These are phyloP conservation scores for Boeremia exigua DNA, from an alignment of 2,329 filamentous ascomycete genomes.

Conservation along the genomic window DNA sequence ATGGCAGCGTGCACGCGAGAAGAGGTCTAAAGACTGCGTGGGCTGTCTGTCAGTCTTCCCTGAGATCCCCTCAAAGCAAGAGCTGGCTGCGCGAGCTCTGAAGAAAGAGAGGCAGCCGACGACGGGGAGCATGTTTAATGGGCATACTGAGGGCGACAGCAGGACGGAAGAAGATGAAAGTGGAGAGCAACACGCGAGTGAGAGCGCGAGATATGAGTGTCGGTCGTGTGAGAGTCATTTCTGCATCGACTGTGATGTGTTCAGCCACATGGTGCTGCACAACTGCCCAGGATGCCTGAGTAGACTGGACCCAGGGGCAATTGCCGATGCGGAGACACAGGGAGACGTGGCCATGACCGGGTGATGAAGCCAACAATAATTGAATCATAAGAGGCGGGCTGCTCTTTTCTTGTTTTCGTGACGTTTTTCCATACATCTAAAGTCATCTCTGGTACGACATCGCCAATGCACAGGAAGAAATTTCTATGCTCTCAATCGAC, in stretches of 20 bases:
- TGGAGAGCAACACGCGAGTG: constrained; percentile 64
- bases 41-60: constrained; percentile 80
- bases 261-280: constrained; percentile 90
- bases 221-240: constrained; percentile 88
- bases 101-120: constrained; percentile 18
- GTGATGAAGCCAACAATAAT: constrained; percentile 1
- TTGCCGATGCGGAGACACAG: constrained; percentile 10
- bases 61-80: constrained; percentile 23
- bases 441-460: too few species aligned
- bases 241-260: constrained; percentile 97
- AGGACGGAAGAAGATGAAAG: constrained; percentile 33
- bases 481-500: too few species aligned
- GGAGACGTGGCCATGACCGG: constrained; percentile 42
- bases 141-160: constrained; percentile 1
- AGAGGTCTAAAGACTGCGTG: constrained; percentile 67
- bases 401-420: neutral
- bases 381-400: neutral
- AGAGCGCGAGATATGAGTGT: constrained; percentile 88
- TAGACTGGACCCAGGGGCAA: constrained; percentile 27
- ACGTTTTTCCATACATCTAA: too few species aligned
- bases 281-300: constrained; percentile 91
- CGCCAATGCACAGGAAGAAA: too few species aligned
- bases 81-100: constrained; percentile 15
- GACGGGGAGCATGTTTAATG: constrained; percentile 18
- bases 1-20: constrained; percentile 71